These are phyloP conservation scores for Fusarium solani-melongenae DNA, from an alignment of 2,329 filamentous ascomycete species.

Conservation along the genomic window DNA sequence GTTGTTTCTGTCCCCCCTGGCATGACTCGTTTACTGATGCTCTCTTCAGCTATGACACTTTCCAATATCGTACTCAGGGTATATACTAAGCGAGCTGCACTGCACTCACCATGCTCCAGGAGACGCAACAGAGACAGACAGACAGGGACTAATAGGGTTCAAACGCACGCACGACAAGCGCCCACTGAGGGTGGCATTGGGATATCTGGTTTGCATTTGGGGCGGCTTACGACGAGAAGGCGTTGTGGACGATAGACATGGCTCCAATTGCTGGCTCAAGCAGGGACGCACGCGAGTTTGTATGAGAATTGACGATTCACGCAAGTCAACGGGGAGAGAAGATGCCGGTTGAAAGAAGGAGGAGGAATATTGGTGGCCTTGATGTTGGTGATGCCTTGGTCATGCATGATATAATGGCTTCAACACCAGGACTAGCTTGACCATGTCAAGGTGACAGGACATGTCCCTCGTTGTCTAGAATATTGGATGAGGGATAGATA, in stretches of 20 bases:
- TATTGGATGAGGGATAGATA: neutral
- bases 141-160: conserved; percentile 14
- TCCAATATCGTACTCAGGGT: conserved; percentile 88
- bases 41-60: conserved; percentile 78
- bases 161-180: conserved; percentile 19
- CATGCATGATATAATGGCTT: neutral
- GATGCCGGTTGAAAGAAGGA: neutral
- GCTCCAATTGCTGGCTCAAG: conserved; percentile 17
- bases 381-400: neutral
- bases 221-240: conserved; percentile 38
- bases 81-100: conserved; percentile 72
- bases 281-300: conserved; percentile 23
- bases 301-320: conserved; percentile 28
- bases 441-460: neutral
- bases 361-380: neutral
- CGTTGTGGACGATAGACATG: conserved; percentile 44
- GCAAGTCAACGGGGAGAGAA: neutral
- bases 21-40: conserved; percentile 8
- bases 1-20: conserved; percentile 44
- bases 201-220: conserved; percentile 33
- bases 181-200: conserved; percentile 25
- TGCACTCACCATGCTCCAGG: neutral
- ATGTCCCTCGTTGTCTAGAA: neutral
- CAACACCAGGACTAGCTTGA: neutral
- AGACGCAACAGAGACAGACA: conserved; percentile 6